A percentile compares a stretch with the other conserved stretches of the same genome.
Conservation (phyloP, 768 basidiomycete species). For the Roridomyces roridus region DNA sequence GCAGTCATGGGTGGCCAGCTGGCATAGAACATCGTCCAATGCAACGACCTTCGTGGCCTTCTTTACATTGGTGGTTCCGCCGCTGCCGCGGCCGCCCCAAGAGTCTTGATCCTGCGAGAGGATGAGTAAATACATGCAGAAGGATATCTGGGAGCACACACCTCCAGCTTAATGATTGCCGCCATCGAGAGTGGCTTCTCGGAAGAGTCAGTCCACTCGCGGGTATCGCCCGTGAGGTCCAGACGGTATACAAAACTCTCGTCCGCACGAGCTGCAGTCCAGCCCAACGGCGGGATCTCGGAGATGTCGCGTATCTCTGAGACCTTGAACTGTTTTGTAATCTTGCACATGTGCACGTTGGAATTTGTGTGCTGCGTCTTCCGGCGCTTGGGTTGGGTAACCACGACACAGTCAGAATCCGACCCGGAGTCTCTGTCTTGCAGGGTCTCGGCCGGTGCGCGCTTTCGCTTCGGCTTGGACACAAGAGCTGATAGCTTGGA, state of each 20-base stretch:
- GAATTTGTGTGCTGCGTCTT: background rate
- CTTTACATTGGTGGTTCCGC: background rate
- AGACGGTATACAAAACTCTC: slow-evolving; percentile 1
- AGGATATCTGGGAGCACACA: background rate
- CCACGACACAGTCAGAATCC: background rate
- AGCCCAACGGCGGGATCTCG: background rate
- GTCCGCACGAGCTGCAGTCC: background rate
- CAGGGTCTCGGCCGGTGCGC: background rate
- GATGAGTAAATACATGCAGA: background rate
- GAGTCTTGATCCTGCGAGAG: slow-evolving; percentile 2
- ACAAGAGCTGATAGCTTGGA: background rate
- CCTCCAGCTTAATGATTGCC: slow-evolving; percentile 11
- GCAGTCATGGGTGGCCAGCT: background rate
- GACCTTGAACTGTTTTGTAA: background rate
- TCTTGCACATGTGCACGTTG: background rate
- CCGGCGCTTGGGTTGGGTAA: background rate
- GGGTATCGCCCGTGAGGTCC: background rate
- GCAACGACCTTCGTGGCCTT: slow-evolving; percentile 5
- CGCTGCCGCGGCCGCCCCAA: background rate
- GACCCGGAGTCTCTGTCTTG: background rate
- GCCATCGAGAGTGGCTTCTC: background rate
- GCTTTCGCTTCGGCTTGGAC: background rate
- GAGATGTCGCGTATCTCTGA: background rate
- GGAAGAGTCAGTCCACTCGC: background rate
- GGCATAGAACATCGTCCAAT: background rate